Conservation (phyloP, 176 grass and related monocot species). For the Coix lacrymajobi region DNA sequence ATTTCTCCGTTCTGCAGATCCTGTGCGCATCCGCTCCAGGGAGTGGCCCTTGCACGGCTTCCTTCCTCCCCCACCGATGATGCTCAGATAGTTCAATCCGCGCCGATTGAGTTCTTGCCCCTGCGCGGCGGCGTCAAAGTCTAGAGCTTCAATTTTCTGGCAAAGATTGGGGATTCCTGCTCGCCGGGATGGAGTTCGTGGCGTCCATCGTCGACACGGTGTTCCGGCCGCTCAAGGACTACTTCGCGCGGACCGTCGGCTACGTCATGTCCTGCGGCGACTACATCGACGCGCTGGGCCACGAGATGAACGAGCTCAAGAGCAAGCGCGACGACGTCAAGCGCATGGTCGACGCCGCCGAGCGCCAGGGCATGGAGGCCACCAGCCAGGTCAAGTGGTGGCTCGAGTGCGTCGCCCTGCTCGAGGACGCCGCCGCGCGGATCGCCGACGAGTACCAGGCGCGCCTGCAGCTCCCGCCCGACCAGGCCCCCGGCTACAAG, state of each 20-base stretch:
- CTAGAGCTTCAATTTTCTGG: not conserved
- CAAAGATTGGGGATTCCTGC: not conserved
- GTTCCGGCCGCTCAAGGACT: slow-evolving; percentile 74
- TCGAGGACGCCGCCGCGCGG: slow-evolving; percentile 37
- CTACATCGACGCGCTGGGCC: slow-evolving; percentile 50
- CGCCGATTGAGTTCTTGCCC: not conserved
- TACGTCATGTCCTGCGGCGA: slow-evolving; percentile 64
- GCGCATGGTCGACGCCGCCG: slow-evolving; percentile 67
- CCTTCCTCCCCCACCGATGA: not conserved
- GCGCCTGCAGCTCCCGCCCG: slow-evolving; percentile 24
- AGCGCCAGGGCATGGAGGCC: slow-evolving; percentile 72
- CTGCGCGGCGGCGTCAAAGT: not conserved
- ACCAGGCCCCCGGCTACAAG: slow-evolving; percentile 40
- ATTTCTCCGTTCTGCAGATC: not conserved
- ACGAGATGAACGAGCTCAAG: slow-evolving; percentile 74
- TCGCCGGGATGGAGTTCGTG: slow-evolving; percentile 62
- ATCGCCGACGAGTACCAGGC: slow-evolving; percentile 48
- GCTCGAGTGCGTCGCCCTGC: slow-evolving; percentile 49
- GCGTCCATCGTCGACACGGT: slow-evolving; percentile 65
- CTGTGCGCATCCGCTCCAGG: not conserved
- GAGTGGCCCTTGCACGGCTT: not conserved
- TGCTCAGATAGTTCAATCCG: not conserved
- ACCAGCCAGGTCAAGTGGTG: slow-evolving; percentile 88
- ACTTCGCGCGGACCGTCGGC: slow-evolving; percentile 66
- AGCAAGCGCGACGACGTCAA: slow-evolving; percentile 86